phyloP scores from a whole-genome alignment of 441 rosid species.

The Adansonia grandidieri region DNA sequence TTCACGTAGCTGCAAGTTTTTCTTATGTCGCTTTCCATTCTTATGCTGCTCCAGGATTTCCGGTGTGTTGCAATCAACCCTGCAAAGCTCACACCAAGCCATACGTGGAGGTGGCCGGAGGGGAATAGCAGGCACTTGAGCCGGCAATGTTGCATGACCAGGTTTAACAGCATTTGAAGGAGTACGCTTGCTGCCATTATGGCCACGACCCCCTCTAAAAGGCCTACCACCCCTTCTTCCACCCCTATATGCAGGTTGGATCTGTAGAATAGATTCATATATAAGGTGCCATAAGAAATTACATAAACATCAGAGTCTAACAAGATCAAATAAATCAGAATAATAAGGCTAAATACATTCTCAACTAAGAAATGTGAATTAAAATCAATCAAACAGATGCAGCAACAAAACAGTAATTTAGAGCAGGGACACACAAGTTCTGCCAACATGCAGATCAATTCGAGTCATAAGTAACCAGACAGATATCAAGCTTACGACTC shows the following conservation, averaged over 20 bases:
- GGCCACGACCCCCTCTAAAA: conserved; percentile 31
- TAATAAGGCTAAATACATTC: neutral
- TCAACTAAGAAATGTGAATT: neutral
- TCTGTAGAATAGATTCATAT: conserved; percentile 31
- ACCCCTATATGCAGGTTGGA: conserved; percentile 33
- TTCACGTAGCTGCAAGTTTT: conserved; percentile 31
- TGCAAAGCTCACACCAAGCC: conserved; percentile 47
- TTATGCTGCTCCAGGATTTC: conserved; percentile 45
- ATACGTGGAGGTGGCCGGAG: conserved; percentile 33
- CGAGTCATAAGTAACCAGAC: neutral
- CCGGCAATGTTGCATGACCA: conserved; percentile 28
- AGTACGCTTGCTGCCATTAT: conserved; percentile 11
- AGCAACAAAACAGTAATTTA: neutral
- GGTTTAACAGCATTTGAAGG: conserved; percentile 25
- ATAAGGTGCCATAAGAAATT: conserved; percentile 25
- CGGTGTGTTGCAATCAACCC: conserved; percentile 43
- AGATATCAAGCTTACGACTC: neutral
- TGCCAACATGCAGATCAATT: conserved; percentile 10
- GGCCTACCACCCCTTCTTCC: conserved; percentile 37
- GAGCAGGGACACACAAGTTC: neutral
- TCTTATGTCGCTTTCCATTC: conserved; percentile 46
- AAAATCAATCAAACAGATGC: neutral
- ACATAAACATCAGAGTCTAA: conserved; percentile 14
- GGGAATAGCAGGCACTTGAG: conserved; percentile 31
- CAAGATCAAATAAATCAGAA: conserved; percentile 14